Evolutionary conservation across 106 monocot species (phyloP).

Genomic region (Dendrobium officinale): DNA sequence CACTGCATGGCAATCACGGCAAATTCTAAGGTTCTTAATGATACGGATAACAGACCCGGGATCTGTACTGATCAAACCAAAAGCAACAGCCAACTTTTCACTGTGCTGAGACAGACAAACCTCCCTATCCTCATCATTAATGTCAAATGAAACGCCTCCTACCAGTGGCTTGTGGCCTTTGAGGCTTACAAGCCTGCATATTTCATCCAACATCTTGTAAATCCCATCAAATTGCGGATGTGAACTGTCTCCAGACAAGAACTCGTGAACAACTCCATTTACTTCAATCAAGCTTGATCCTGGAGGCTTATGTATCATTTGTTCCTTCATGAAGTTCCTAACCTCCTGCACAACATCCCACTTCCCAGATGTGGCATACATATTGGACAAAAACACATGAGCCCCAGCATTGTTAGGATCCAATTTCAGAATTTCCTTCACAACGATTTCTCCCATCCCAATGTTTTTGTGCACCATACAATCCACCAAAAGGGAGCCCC

Average conservation of each 20-base stretch:
- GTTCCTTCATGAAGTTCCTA: conserved; percentile 47
- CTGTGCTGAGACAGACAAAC: conserved; percentile 32
- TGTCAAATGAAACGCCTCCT: conserved; percentile 14
- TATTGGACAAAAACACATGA: conserved; percentile 61
- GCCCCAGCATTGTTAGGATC: conserved; percentile 57
- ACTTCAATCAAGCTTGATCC: conserved; percentile 69
- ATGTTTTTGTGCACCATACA: conserved; percentile 36
- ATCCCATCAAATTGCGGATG: conserved; percentile 33
- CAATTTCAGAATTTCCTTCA: conserved; percentile 47
- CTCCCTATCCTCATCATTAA: conserved; percentile 19
- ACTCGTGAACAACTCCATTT: conserved; percentile 37
- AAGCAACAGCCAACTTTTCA: conserved; percentile 61
- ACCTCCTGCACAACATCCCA: conserved; percentile 42
- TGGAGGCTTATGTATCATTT: conserved; percentile 38
- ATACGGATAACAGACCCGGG: conserved; percentile 31
- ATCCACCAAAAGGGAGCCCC: conserved; percentile 63
- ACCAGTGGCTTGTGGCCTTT: conserved; percentile 19
- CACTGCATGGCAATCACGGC: conserved; percentile 59
- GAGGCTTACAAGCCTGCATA: conserved; percentile 11
- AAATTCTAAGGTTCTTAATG: conserved; percentile 63
- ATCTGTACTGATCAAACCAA: conserved; percentile 47
- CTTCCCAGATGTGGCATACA: conserved; percentile 43
- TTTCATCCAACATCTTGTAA: conserved; percentile 12
- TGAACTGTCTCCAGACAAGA: conserved; percentile 34
- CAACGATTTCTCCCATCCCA: conserved; percentile 41